Evolutionary conservation across 495 filamentous ascomycete species (phyloP).

Genomic region (Xylaria nigripes): DNA sequence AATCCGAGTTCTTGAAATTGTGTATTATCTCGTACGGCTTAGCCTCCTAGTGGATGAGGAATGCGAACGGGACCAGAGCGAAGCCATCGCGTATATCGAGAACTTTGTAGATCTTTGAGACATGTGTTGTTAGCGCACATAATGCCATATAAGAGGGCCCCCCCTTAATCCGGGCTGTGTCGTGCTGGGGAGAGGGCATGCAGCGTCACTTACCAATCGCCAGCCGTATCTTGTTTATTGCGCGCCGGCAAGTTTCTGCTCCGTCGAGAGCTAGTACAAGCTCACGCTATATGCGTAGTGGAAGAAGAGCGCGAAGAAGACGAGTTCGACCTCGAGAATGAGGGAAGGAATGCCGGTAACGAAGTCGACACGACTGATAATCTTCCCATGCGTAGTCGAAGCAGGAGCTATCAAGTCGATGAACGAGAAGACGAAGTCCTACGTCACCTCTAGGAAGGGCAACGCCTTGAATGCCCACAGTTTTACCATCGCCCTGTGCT

Average conservation of each 20-base stretch:
- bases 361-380: constrained; percentile 3
- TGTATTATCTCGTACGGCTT: neutral
- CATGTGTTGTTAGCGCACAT: neutral
- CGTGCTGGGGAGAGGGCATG: too few species aligned
- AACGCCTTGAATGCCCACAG: constrained; percentile 8
- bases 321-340: constrained; percentile 6
- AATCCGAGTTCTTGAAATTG: neutral
- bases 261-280: constrained; percentile 4
- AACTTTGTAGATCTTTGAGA: constrained; percentile 5
- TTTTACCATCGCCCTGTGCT: constrained; percentile 5
- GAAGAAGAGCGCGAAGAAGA: constrained; percentile 10
- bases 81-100: constrained; percentile 4
- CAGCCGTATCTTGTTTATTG: constrained; percentile 6
- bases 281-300: constrained; percentile 7
- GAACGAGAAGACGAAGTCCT: constrained; percentile 8
- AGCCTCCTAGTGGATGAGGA: constrained; percentile 1
- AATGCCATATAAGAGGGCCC: neutral
- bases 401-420: neutral
- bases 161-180: too few species aligned
- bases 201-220: constrained; percentile 3
- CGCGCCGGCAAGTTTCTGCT: neutral
- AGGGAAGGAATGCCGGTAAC: constrained; percentile 6
- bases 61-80: neutral
- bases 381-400: neutral
- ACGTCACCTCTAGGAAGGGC: neutral